Evolutionary conservation across 306 rosid genomes (phyloP).

Genomic region (Trifolium dubium): DNA sequence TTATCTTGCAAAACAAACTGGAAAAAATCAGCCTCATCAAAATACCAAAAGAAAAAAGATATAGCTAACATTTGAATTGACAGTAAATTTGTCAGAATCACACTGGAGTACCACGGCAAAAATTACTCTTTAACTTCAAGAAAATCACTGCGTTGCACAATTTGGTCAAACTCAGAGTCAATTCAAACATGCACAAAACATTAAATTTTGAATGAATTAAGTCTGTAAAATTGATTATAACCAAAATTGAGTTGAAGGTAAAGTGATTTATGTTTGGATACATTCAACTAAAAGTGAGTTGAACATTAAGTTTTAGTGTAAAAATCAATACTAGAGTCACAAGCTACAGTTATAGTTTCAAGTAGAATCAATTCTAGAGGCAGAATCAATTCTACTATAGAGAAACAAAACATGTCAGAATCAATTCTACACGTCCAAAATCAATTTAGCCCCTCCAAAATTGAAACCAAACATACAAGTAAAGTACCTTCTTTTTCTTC

Average conservation of each 20-base stretch:
- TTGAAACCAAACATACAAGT: background rate
- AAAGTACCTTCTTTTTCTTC: conserved; percentile 71
- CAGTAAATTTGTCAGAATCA: background rate
- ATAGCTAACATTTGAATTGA: background rate
- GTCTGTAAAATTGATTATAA: too few relatives aligned
- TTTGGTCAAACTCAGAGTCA: background rate
- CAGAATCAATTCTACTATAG: too few relatives aligned
- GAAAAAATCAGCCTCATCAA: conserved; percentile 55
- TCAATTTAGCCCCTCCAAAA: background rate
- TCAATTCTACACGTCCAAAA: too few relatives aligned
- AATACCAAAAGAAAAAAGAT: background rate
- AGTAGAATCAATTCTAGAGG: too few relatives aligned
- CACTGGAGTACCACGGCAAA: background rate
- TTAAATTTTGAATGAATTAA: too few relatives aligned
- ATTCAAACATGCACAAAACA: background rate
- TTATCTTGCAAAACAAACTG: conserved; percentile 70
- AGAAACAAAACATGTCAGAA: too few relatives aligned
- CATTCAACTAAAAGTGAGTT: too few relatives aligned
- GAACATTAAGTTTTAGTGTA: too few relatives aligned
- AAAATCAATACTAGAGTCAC: too few relatives aligned
- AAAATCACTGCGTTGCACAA: background rate
- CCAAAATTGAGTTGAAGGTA: too few relatives aligned
- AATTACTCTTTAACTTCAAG: background rate
- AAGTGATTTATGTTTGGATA: too few relatives aligned
- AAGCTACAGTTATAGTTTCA: too few relatives aligned